phyloP scores from a whole-genome alignment of 371 early-diverging fungal genomes.

The Mucor racemosus region DNA sequence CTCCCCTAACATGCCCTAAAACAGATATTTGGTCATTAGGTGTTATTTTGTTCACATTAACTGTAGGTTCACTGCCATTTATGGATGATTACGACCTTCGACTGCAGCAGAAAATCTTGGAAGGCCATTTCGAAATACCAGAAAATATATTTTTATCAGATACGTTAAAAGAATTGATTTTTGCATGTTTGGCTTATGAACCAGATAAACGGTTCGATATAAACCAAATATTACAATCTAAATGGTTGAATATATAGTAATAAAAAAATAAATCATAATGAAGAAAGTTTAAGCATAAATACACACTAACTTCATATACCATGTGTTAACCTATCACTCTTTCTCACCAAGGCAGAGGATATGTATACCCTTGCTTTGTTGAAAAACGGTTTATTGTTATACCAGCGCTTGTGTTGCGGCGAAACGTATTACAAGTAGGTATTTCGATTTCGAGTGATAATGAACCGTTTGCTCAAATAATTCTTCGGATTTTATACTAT shows the following conservation, averaged over 20 bases:
- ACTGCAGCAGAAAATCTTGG: slow-evolving; percentile 68
- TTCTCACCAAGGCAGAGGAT: too few species aligned
- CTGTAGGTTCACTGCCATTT: slow-evolving; percentile 79
- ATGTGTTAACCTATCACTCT: too few species aligned
- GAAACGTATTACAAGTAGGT: too few species aligned
- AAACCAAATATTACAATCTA: slow-evolving; percentile 29
- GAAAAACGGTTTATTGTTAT: too few species aligned
- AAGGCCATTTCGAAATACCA: slow-evolving; percentile 53
- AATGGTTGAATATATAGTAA: slow-evolving; percentile 29
- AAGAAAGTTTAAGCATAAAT: too few species aligned
- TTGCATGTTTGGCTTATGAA: slow-evolving; percentile 28
- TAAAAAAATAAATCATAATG: too few species aligned
- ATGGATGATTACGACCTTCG: slow-evolving; percentile 75
- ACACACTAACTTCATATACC: too few species aligned
- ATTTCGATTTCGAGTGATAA: too few species aligned
- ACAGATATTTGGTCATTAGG: slow-evolving; percentile 89
- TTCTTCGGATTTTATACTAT: too few species aligned
- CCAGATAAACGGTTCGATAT: slow-evolving; percentile 31
- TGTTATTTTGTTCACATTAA: slow-evolving; percentile 74
- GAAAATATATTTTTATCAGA: slow-evolving; percentile 16
- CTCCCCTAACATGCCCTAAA: slow-evolving; percentile 53
- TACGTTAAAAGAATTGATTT: slow-evolving; percentile 23
- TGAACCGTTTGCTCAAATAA: too few species aligned
- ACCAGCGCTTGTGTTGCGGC: too few species aligned
- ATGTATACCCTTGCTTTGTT: too few species aligned